Conservation (phyloP, 768 basidiomycete species). For the Megacollybia marginata region DNA sequence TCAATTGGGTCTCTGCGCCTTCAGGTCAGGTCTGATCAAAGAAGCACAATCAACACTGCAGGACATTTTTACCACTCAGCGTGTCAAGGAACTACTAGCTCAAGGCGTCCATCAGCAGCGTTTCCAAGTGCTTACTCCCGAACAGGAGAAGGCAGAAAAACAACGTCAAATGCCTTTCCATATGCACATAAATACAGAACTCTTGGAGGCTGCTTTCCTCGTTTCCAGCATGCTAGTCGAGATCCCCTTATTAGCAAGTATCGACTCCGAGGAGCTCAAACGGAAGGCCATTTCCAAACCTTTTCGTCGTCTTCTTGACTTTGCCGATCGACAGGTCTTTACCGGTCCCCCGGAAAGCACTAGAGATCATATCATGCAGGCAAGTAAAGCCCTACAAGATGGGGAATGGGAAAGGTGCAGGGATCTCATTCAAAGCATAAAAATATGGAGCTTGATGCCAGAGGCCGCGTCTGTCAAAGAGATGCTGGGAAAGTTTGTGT, state of each 20-base stretch:
- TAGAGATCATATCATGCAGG: constrained; percentile 98
- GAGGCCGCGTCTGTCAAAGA: constrained; percentile 83
- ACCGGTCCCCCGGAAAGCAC: constrained; percentile 98
- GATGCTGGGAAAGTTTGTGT: constrained; percentile 82
- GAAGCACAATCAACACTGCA: constrained; percentile 89
- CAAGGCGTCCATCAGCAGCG: constrained; percentile 94
- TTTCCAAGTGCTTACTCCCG: constrained; percentile 79
- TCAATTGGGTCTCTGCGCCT: constrained; percentile 94
- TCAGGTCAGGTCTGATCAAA: constrained; percentile 89
- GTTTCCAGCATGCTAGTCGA: constrained; percentile 99
- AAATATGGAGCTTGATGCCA: constrained; percentile 97
- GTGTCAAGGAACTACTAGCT: constrained; percentile 94
- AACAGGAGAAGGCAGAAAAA: constrained; percentile 96
- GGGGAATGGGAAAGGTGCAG: constrained; percentile 97
- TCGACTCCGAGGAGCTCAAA: constrained; percentile 90
- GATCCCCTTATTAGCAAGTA: constrained; percentile 90
- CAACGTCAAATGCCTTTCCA: constrained; percentile 97
- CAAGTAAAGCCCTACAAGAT: constrained; percentile 90
- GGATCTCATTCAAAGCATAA: constrained; percentile 91
- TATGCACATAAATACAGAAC: constrained; percentile 98
- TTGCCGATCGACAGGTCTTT: constrained; percentile 96
- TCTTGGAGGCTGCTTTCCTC: constrained; percentile 94
- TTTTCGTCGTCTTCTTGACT: constrained; percentile 91
- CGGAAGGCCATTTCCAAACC: constrained; percentile 94
- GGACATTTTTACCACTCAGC: constrained; percentile 94